Evolutionary conservation across 805 yeast species (phyloP), one percentile per base, ranked within the genome.

Genomic region (Trichomonascus vanleenenianus): DNA sequence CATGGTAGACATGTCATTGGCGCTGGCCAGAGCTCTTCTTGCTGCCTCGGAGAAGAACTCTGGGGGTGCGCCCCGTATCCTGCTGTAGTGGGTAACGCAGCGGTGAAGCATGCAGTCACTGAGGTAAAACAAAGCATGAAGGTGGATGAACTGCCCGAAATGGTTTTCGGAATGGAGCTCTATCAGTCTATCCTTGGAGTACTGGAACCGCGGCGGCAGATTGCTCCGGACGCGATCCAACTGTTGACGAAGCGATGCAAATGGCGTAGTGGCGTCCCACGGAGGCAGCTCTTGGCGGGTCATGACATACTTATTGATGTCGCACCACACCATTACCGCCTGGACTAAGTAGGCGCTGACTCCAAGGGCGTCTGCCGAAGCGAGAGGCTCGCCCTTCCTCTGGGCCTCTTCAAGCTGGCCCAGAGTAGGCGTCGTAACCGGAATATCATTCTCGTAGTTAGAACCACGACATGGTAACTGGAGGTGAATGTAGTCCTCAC

Each of bases 141-240:
- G 51, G 47, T 62, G 66, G 25, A 61, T 54, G 43, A 56, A 62
- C 35, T 55, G 51, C 22, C 66, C 64, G 1, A 55, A 54, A 18
- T 53, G 51, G 25, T 51, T 53, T 22, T 52, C 43, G 9, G 56
- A 54, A 30, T 53, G 55, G 31, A 59, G 44, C 32, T 58, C 56
- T 22, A 45, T 41, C 31, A 61, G 49, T 11, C 51, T 50, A 15
- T 48, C 43, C 36, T 52, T 39, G 8, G 60, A 53, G 39, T 60
- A 60, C 12, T 51, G 49, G 30, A 53, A 52, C 34, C 50, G 48
- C 4, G 50, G 42, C 3, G 65, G 65, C 10, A 61, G 41, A 3
- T 50, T 38, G 20, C 48, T 40, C 18, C 53, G 49, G 38, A 52
- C 45, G 10, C 25, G 18, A 4, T 40, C 35, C 14, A 59, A 44